Base-by-base conservation (phyloP, 176 grass and related monocot species). In the Neostapfia colusana region DNA sequence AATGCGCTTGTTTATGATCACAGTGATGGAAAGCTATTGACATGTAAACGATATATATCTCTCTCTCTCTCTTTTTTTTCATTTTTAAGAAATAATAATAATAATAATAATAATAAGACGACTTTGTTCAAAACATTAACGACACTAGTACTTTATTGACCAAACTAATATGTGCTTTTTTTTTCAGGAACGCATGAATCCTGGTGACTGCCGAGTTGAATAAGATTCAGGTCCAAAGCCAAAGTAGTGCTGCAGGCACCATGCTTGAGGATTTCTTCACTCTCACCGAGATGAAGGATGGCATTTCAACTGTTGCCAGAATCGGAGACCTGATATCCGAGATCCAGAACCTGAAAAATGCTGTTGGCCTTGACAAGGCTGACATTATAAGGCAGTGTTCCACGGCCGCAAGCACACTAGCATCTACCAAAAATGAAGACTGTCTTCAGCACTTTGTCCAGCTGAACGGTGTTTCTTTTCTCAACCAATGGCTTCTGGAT, bases 201-300 rank as follows among this genome's bases (percentile, higher is more conserved):
- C 23, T 68, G 39, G 46, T 79, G 49, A 15, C 60, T 31, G 36
- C 14, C 8, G 5, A 50, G 40, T 45, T 57, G 75, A 7, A 26
- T 31, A 81, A 18, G 10, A 55, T 50, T 45, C 10, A 0, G 70
- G 4, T 75, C 63, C 42, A 67, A 43, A 45, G 39, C 34, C 8
- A 7, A 60, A 72, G n/a, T 50, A 67, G 58, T 2, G 7, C 26
- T 62, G 35, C n/a, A 53, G 31, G 4, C 63, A 88, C 51, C 5
- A 88, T 87, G 81, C 85, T 90, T 36, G 85, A 86, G 62, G 88
- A 88, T 77, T 90, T 90, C 66, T 90, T 93, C 76, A 90, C 91
- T 44, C 82, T 83, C n/a, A 83, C 82, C 54, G 91, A 93, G 76
- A 93, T 93, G 79, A 88, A 64, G 65, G 88, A 90, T 80, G 91